A percentile compares a stretch with the other conserved stretches of the same genome.
phyloP scores from a whole-genome alignment of 495 filamentous ascomycete genomes.

The Amorphotheca resinae region DNA sequence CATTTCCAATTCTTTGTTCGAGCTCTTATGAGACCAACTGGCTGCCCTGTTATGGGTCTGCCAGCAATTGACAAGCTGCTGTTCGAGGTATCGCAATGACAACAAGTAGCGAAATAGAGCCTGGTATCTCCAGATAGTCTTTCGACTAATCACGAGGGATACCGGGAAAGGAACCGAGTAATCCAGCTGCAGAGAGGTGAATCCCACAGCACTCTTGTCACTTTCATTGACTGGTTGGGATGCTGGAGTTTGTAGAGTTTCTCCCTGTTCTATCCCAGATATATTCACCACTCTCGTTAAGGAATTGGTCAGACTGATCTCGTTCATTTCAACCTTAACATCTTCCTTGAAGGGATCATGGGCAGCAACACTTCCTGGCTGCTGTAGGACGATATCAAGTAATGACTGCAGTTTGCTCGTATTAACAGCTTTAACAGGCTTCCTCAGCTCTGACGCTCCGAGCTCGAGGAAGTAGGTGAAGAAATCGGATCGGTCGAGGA shows the following conservation, averaged over 20 bases:
- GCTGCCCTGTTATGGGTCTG: constrained; percentile 71
- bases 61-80: constrained; percentile 73
- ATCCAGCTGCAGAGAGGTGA: constrained; percentile 84
- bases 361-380: constrained; percentile 87
- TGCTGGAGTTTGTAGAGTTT: constrained; percentile 39
- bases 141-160: constrained; percentile 88
- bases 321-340: constrained; percentile 94
- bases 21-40: constrained; percentile 75
- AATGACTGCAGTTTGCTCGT: constrained; percentile 86
- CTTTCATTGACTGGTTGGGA: constrained; percentile 47
- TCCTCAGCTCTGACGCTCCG: constrained; percentile 71
- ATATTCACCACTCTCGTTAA: constrained; percentile 94
- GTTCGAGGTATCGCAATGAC: constrained; percentile 78
- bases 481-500: constrained; percentile 93
- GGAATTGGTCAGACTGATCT: constrained; percentile 80
- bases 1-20: constrained; percentile 61
- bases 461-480: constrained; percentile 96
- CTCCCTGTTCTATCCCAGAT: constrained; percentile 82
- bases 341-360: constrained; percentile 96
- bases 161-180: constrained; percentile 94
- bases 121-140: constrained; percentile 91
- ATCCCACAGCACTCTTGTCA: constrained; percentile 79
- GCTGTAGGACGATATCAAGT: constrained; percentile 84
- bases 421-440: constrained; percentile 78
- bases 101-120: constrained; percentile 89